Evolutionary conservation across 2,329 filamentous ascomycete genomes (phyloP).

Genomic region (Berkeleyomyces basicola): DNA sequence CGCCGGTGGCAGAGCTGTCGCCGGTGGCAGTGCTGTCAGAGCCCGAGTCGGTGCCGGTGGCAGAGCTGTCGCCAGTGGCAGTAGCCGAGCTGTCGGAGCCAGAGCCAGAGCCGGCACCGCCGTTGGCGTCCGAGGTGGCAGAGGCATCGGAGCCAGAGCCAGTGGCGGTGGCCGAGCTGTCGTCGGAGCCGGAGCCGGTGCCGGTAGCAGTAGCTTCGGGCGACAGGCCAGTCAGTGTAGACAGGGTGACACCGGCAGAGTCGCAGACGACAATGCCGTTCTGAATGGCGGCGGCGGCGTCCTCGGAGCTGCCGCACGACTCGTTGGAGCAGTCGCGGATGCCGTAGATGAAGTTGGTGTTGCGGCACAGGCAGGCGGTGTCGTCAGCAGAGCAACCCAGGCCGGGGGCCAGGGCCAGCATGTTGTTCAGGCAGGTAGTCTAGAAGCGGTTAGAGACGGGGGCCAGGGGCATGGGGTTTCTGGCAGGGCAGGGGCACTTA

Average conservation of each 20-base stretch:
- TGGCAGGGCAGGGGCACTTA: conserved; percentile 23
- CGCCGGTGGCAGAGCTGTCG: background rate
- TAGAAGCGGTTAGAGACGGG: conserved; percentile 17
- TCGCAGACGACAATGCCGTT: conserved; percentile 27
- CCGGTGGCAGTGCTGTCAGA: background rate
- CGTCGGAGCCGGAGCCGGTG: conserved; percentile 9
- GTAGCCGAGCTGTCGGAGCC: background rate
- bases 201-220: conserved; percentile 15
- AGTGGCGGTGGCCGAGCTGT: background rate
- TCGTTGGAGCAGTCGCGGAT: conserved; percentile 34
- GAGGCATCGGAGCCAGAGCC: conserved; percentile 12
- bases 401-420: conserved; percentile 28
- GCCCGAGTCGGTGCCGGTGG: background rate
- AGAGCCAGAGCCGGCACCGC: conserved; percentile 4
- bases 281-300: conserved; percentile 23
- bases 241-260: conserved; percentile 3
- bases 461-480: background rate
- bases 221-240: conserved; percentile 15
- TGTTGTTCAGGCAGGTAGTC: conserved; percentile 33
- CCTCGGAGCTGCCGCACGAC: conserved; percentile 23
- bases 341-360: conserved; percentile 31
- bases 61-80: background rate
- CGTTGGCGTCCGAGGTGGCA: background rate
- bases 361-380: conserved; percentile 30
- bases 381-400: conserved; percentile 30